Base-by-base conservation (phyloP, 495 filamentous ascomycete genomes). In the Penicillium bialowiezense region DNA sequence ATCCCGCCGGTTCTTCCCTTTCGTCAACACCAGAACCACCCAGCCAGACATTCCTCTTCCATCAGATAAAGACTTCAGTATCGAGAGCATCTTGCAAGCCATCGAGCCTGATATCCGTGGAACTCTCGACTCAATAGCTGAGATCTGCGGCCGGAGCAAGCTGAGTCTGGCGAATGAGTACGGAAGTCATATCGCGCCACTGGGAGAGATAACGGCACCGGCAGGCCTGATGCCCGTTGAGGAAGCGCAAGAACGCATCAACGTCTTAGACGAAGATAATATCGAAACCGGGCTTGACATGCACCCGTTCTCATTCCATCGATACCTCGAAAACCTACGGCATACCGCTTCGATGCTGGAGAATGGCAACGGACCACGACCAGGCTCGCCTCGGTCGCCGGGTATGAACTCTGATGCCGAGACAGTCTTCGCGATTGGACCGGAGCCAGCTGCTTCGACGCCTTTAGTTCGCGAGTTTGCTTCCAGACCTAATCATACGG, bases 81-180 rank as follows among this genome's bases (percentile, higher is more conserved):
- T 86, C 58, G 78, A 77, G 23, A 68, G 71, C 38, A 83, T 86
- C 42, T 72, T 86, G 14, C 68, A 71, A 14, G 79, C 81, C 31
- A 79, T 84, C 44, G 76, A 80, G 44, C 72, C 80, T 3, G 79
- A 84, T 54, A 79, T 83, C 41, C 64, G 73, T 17, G 57, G 57
- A 13, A 81, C 81, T 2, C 67, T 86, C 21, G 75, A 84, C 48
- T 77, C 79, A 5, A 85, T 86, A 48, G 82, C 82, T 15, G 79
- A 84, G 54, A 84, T 86, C 43, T 84, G 77, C 52, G 82, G 82
- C 3, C 71, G 78, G 31, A 85, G 78, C 62, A 78, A 76, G 51
- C 63, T 83, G 48, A 84, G 78, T 55, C 63, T 86, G 33, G 78
- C 82, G 21, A 81, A 85, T 55, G 80, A 85, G 55, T 84, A 86